These are phyloP conservation scores for Clausena lansium DNA, from an alignment of 345 rosid genomes.

Conservation along the genomic window DNA sequence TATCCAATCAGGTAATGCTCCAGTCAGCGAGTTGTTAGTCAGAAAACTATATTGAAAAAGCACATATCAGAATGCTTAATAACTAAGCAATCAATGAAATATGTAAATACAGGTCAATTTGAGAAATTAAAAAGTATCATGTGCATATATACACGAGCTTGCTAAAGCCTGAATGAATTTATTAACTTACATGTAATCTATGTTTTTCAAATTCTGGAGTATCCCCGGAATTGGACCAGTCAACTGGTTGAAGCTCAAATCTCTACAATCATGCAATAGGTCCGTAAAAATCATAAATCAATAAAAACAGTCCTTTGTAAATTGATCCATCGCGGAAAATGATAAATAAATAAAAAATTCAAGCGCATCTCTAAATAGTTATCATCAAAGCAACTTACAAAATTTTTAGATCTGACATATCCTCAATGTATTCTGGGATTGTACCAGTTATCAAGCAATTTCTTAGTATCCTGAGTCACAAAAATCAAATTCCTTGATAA, in stretches of 20 bases:
- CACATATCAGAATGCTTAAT: not conserved
- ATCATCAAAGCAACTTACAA: constrained; percentile 46
- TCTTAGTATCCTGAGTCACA: constrained; percentile 52
- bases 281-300: not conserved
- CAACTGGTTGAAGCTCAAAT: constrained; percentile 75
- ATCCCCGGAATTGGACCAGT: constrained; percentile 47
- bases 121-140: not conserved
- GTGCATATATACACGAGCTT: not conserved
- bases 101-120: not conserved
- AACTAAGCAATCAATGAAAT: not conserved
- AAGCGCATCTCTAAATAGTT: not conserved
- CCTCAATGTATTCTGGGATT: constrained; percentile 52
- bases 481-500: not conserved
- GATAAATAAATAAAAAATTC: not conserved
- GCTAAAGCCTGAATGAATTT: not conserved
- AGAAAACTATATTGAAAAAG: constrained; percentile 50
- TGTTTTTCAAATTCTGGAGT: constrained; percentile 4
- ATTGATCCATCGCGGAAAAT: not conserved
- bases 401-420: constrained; percentile 24
- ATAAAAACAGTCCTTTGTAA: not conserved
- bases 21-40: constrained; percentile 69
- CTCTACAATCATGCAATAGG: constrained; percentile 40
- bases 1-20: constrained; percentile 58
- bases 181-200: constrained; percentile 48
- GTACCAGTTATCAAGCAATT: constrained; percentile 52